Conservation (phyloP, 2,329 filamentous ascomycete species). For the Aquanectria penicillioides region DNA sequence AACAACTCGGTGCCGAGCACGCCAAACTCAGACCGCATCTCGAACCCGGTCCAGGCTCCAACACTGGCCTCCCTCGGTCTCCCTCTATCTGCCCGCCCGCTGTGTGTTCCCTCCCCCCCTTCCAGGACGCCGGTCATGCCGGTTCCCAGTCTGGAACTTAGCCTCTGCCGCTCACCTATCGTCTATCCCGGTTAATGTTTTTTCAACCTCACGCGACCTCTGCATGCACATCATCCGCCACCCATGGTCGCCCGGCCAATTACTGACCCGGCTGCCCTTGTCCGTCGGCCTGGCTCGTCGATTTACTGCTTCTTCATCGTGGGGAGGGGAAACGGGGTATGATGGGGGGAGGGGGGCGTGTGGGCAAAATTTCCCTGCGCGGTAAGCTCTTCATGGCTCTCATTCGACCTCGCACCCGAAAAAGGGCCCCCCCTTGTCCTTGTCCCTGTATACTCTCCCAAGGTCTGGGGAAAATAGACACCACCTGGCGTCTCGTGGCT, state of each 20-base stretch:
- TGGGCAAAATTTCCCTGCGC: too few relatives aligned
- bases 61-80: neutral
- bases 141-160: neutral
- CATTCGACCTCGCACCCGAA: neutral
- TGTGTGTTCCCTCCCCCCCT: neutral
- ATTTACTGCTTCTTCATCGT: too few relatives aligned
- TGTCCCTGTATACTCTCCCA: neutral
- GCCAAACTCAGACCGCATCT: neutral
- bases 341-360: neutral
- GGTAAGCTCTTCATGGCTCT: too few relatives aligned
- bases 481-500: neutral
- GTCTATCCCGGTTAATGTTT: neutral
- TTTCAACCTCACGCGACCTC: slow-evolving; percentile 21
- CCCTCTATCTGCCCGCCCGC: neutral
- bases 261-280: neutral
- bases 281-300: neutral
- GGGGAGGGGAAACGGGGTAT: neutral
- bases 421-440: neutral
- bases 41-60: neutral
- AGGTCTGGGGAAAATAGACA: neutral
- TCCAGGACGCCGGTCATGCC: neutral
- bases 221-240: slow-evolving; percentile 11
- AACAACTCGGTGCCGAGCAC: too few relatives aligned
- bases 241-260: neutral
- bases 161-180: neutral